Evolutionary conservation across 805 yeast species (phyloP), one percentile per base, ranked within the genome.

Genomic region (Candida ortonii): DNA sequence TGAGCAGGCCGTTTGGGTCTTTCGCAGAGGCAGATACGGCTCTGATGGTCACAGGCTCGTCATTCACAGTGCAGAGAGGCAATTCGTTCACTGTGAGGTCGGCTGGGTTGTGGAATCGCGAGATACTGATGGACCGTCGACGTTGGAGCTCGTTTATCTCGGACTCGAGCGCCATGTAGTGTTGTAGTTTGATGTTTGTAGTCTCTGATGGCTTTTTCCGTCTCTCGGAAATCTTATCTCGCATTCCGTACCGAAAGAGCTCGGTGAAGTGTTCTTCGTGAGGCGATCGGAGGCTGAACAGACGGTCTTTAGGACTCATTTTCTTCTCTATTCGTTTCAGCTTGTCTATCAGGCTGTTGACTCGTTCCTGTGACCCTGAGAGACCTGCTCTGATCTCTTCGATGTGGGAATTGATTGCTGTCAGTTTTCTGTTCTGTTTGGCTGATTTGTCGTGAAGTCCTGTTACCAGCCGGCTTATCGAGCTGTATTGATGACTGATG

Each of bases 191-290:
- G 20, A 38, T 18, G n/a, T 31, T 11, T 14, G 21, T 28, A 13
- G 22, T 22, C 17, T 24, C 17, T 17, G 14, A 8, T 17, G 30
- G 12, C 13, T 8, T 15, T 7, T 14, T 16, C 11, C 8, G 5
- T 15, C 30, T 37, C 36, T 37, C 33, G 17, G 37, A 22, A 16
- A 22, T 46, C 29, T 43, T 48, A 25, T 39, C 43, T 38, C 46
- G 34, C 57, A 51, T 52, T 7, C 49, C 62, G 37, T 43, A 49
- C 7, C 47, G 50, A 36, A 61, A 65, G 14, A 73, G 41, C 4
- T 55, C 51, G 4, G 69, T 68, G 48, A 69, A 73, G 44, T 73
- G 78, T 12, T 49, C 50, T 38, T 59, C 55, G 49, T 71, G 69
- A 2, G 68, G 58, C 6, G 65, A 57, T 14, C 59, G 55, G 4